Evolutionary conservation across 2,329 filamentous ascomycete species (phyloP).

Genomic region (Lizonia empirigonia): DNA sequence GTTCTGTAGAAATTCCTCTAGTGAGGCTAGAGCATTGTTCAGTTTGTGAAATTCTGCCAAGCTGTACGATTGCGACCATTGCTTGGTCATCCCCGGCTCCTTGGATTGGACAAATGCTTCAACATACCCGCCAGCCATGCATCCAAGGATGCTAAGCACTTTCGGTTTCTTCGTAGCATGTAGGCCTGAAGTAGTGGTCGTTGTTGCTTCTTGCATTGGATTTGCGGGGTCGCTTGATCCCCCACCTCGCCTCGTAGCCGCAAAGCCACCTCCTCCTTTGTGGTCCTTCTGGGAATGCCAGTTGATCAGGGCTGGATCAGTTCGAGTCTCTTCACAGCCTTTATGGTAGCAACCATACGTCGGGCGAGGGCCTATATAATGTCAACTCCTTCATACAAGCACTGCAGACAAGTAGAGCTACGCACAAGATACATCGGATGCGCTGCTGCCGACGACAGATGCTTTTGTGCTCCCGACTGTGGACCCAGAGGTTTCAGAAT

Average conservation of each 20-base stretch:
- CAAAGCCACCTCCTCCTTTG: not conserved
- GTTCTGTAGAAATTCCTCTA: not conserved
- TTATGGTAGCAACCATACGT: not conserved
- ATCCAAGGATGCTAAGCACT: not conserved
- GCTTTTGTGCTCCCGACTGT: not conserved
- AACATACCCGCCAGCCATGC: not conserved
- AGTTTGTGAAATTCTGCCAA: not conserved
- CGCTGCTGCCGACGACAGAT: not conserved
- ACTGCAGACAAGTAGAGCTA: not conserved
- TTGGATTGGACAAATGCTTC: not conserved
- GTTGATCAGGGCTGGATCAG: not conserved
- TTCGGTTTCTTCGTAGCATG: not conserved
- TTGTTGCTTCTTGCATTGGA: not conserved
- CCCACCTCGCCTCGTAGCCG: not conserved
- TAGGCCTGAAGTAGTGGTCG: not conserved
- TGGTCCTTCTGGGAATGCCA: not conserved
- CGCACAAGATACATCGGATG: not conserved
- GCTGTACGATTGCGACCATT: not conserved
- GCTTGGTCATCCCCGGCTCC: not conserved
- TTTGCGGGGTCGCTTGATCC: not conserved
- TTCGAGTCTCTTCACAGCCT: not conserved
- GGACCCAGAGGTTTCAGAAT: not conserved
- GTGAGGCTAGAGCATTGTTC: not conserved
- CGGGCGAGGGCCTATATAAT: not conserved
- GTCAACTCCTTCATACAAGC: not conserved